phyloP scores from a whole-genome alignment of 345 rosid species.

The Reutealis trisperma region DNA sequence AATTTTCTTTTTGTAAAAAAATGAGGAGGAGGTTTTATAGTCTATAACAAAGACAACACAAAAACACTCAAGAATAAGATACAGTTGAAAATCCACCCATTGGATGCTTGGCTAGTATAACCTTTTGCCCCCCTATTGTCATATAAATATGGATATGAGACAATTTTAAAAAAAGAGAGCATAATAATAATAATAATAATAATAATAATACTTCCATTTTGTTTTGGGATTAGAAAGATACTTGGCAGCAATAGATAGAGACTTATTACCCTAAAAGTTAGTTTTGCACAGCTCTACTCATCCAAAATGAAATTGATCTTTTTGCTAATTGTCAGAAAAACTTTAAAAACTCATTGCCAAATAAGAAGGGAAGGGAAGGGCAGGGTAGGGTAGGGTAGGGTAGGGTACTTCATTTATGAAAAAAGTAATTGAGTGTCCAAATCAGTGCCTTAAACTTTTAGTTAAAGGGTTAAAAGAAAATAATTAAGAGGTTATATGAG shows the following conservation, averaged over 20 bases:
- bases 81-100: no score
- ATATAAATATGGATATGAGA: constrained; percentile 11
- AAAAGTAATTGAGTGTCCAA: neutral
- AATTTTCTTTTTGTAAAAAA: no score
- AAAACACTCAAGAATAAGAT: no score
- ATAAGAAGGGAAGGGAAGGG: neutral
- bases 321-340: neutral
- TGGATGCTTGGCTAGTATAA: no score
- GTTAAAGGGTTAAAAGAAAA: neutral
- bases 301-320: constrained; percentile 10
- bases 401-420: neutral
- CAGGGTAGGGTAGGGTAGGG: no score
- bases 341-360: neutral
- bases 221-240: constrained; percentile 20
- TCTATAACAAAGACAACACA: no score
- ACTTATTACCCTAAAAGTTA: constrained; percentile 16
- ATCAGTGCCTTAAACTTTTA: constrained; percentile 5
- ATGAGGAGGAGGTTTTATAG: no score
- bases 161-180: constrained; percentile 1
- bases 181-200: neutral
- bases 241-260: constrained; percentile 18
- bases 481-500: neutral
- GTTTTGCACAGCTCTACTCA: neutral
- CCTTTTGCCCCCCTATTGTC: neutral
- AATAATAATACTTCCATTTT: neutral